These are phyloP conservation scores for Citropsis articulata DNA, from an alignment of 345 rosid species.

Conservation along the genomic window DNA sequence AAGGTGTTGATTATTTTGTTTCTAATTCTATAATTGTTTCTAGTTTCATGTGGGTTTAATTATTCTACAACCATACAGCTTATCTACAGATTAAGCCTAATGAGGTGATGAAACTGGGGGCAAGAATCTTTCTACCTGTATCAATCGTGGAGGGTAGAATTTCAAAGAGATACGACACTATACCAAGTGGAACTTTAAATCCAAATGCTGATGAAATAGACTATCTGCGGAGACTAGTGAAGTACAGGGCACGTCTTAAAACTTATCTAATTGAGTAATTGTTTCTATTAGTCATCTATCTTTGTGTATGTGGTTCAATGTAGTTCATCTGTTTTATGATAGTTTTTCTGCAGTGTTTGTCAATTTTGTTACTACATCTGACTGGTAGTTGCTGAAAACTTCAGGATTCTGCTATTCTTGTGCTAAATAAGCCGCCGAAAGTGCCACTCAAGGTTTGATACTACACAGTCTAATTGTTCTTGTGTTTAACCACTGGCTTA, in stretches of 20 bases:
- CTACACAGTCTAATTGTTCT: neutral
- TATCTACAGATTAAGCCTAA: constrained; percentile 60
- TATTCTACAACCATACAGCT: constrained; percentile 34
- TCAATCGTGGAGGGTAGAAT: constrained; percentile 71
- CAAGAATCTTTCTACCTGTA: constrained; percentile 64
- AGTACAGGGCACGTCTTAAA: constrained; percentile 58
- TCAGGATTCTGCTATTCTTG: constrained; percentile 78
- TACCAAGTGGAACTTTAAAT: constrained; percentile 85
- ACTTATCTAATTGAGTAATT: neutral
- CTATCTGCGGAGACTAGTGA: constrained; percentile 86
- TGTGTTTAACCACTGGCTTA: neutral
- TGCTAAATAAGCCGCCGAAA: constrained; percentile 86
- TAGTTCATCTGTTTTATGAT: neutral
- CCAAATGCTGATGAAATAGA: constrained; percentile 92
- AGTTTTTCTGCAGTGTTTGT: constrained; percentile 1
- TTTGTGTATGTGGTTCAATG: neutral
- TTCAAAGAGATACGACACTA: constrained; percentile 72
- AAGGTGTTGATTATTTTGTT: constrained; percentile 37
- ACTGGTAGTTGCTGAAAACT: constrained; percentile 8
- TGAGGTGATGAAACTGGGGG: constrained; percentile 69
- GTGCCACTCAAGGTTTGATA: constrained; percentile 78
- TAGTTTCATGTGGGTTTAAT: constrained; percentile 25
- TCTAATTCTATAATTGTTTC: neutral
- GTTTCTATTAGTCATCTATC: neutral
- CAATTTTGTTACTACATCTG: neutral